Base-by-base conservation (phyloP, 2,329 filamentous ascomycete species). In the Colletotrichum liaoningense region DNA sequence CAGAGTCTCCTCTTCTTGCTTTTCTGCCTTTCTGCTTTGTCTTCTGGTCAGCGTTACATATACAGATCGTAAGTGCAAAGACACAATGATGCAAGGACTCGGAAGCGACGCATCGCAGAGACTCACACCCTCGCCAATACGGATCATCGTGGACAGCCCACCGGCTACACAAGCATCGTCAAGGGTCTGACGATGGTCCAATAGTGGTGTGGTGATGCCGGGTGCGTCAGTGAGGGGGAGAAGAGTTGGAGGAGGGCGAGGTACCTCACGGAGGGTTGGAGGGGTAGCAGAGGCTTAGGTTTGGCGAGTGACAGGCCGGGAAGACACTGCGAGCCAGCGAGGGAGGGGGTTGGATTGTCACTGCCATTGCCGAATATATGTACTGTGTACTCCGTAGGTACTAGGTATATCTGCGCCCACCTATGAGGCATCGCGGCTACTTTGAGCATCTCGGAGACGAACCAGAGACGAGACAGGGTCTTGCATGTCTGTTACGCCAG, bases 191-290 rank as follows among this genome's bases (percentile, higher is more conserved):
- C 16, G 30, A 42, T 65, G 56, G 67, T 33, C 56, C 49, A 62
- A 66, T 70, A 35, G 56, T 70, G 70, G 67, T 64, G 60, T 57
- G 67, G n/a, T 70, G 60, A 70, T 38, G 67, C 33, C 52, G 22
- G 33, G 33, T 57, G 63, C 55, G 63, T 42, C 52, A 46, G 55
- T 24, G 30, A 38, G 2, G 60, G 60, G 42, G 52, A 3, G 11
- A 28, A 28, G 11, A 14, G 14, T 22, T 57, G 38, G 38, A 64
- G 35, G 38, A 42, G 38, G 38, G 16, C 14, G 38, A 42, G 38
- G 38, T 16, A 35, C 33, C 33, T 35, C 5, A 0, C 33, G 5
- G 38, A 42, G 67, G 19, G 19, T n/a, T 49, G 42, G 42, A 42
- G 49, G n/a, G 35, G 49, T 9, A 24, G 38, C 54, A 52, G 33